Base-by-base conservation (phyloP, 73 alveolate genomes). In the Tetrahymena borealis region DNA sequence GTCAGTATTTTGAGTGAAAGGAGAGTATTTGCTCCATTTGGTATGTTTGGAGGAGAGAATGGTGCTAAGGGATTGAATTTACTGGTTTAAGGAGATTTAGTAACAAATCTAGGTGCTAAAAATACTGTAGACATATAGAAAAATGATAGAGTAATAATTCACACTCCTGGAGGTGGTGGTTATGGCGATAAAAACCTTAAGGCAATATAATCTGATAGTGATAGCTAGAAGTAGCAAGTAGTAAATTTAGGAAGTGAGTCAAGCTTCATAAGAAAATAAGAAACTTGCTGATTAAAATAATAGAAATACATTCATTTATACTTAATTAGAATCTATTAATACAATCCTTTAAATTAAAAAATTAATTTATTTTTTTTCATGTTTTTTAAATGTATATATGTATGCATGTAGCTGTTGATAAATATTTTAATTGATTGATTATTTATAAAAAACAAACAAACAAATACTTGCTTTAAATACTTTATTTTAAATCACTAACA, bases 101-200 rank as follows among this genome's bases (percentile, higher is more conserved):
- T 91, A 85, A 79, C 40, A 31, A 24, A 92, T 38, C 91, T 98
- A 20, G 98, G 98, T 18, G 97, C 98, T 6, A 97, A 97, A 91
- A 97, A 91, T 91, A 90, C 97, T 20, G 43, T 96, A 7, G 92
- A 40, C 15, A 98, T 97, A 18, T 16, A 78, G 15, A 41, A 95
- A 36, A 94, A 95, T 10, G 96, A 96, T 32, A 94, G 94, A 28
- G 31, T 97, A 6, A 93, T 93, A 38, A 94, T 97, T 10, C 37
- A 42, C 91, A 95, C 98, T 41, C 99, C 99, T n/a, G 99, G 99
- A 8, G 99, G 99, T 16, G 99, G 99, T 28, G 99, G 97, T 38
- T 97, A 91, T 91, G 99, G 99, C 18, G 94, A 38, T 40, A 93
- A 91, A 39, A 60, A 60, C 85, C n/a, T 24, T 5, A 60, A 60